phyloP scores from a whole-genome alignment of 306 rosid genomes.

The Malus asiatica region DNA sequence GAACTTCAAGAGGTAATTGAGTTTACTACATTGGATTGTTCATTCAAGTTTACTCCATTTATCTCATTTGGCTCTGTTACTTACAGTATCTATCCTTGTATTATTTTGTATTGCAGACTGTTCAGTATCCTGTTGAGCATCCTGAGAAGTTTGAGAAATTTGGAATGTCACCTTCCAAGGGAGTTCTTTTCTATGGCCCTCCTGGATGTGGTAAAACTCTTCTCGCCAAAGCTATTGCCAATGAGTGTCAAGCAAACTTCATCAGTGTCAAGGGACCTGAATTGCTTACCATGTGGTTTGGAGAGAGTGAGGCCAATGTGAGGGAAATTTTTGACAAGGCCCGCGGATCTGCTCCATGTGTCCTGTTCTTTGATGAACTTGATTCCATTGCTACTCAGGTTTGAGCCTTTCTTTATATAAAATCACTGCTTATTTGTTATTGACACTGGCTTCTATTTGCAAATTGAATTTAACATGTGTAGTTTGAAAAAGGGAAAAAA shows the following conservation, averaged over 20 bases:
- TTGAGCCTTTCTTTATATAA: slow-evolving; percentile 1
- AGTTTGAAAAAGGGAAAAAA: neutral
- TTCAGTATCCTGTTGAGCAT: slow-evolving; percentile 98
- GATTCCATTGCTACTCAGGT: slow-evolving; percentile 99
- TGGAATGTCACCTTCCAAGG: slow-evolving; percentile 99
- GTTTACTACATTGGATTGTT: slow-evolving; percentile 6
- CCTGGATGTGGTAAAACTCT: slow-evolving; percentile 99
- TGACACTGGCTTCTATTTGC: neutral
- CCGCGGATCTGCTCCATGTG: slow-evolving; percentile 98
- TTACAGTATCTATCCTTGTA: neutral
- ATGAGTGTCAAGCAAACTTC: slow-evolving; percentile 97
- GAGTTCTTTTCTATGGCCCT: slow-evolving; percentile 98
- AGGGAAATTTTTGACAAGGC: slow-evolving; percentile 99
- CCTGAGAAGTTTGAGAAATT: slow-evolving; percentile 96
- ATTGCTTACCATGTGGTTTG: slow-evolving; percentile 98
- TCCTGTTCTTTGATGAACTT: slow-evolving; percentile 94
- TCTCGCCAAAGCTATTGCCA: slow-evolving; percentile 94
- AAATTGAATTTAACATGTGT: neutral
- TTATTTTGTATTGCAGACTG: slow-evolving; percentile 56
- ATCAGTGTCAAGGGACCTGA: slow-evolving; percentile 98
- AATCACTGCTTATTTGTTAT: neutral
- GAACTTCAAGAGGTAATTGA: slow-evolving; percentile 88
- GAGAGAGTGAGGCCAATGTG: slow-evolving; percentile 99
- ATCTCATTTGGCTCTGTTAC: neutral
- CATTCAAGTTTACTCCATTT: neutral